Evolutionary conservation across 202 grass and related monocot species (phyloP).

Genomic region (Elaeis oleifera): DNA sequence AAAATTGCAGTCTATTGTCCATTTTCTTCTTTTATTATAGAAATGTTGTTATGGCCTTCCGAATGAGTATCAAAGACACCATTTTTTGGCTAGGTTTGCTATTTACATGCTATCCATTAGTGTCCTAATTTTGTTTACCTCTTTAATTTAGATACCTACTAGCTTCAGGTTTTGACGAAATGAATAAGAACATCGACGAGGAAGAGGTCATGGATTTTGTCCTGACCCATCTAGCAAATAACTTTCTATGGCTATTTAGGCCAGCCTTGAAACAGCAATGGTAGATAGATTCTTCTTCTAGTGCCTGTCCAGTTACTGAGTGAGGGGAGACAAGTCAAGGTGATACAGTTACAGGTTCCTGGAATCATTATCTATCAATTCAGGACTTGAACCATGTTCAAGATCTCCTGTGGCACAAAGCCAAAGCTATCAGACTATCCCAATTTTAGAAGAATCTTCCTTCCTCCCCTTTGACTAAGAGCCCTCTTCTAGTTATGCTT

Average conservation of each 20-base stretch:
- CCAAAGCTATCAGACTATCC: conserved; percentile 29
- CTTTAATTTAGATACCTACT: conserved; percentile 60
- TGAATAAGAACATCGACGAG: conserved; percentile 59
- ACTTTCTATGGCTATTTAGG: conserved; percentile 25
- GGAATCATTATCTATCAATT: conserved; percentile 27
- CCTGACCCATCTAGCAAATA: conserved; percentile 29
- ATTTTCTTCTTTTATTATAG: no score
- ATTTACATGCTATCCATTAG: no score
- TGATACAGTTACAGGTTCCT: conserved; percentile 30
- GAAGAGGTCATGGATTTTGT: conserved; percentile 43
- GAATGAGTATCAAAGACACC: neutral
- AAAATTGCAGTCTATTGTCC: neutral
- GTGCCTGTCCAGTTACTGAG: neutral
- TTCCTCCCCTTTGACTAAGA: conserved; percentile 75
- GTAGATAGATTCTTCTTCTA: conserved; percentile 15
- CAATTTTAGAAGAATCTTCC: conserved; percentile 51
- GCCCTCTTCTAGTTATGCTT: conserved; percentile 47
- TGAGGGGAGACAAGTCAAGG: conserved; percentile 9
- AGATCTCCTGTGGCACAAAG: neutral
- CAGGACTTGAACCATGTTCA: conserved; percentile 19
- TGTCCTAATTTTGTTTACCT: neutral
- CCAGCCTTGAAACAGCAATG: conserved; percentile 16
- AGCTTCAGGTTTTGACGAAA: conserved; percentile 73
- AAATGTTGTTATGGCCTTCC: neutral
- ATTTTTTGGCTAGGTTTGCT: neutral